Base-by-base conservation (phyloP, 768 basidiomycete genomes). In the Russula earlei region DNA sequence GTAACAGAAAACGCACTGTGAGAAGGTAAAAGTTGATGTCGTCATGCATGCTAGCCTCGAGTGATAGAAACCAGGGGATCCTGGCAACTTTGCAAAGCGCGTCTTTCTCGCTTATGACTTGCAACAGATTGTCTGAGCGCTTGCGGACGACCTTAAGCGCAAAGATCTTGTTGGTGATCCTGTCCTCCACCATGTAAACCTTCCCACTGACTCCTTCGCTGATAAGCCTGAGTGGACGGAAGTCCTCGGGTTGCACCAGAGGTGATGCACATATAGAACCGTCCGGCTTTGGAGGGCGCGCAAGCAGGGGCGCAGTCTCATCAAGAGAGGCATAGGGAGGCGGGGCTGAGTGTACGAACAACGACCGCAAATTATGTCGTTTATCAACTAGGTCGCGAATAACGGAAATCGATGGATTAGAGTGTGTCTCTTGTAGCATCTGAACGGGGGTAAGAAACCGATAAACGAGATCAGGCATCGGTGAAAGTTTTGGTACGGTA, bases 1-100 rank as follows among this genome's bases (percentile, higher is more conserved):
- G 19, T 7, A 29, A 11, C 2, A 19, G 46, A 14, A 31, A 31
- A 49, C 51, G 24, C 36, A 63, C 62, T 5, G 60, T 63, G 27
- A 59, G 14, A n/a, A 63, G 45, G 41, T 62, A 63, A 38, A 63
- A 63, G 42, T 62, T 58, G 17, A n/a, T 52, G 15, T 62, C 52
- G 40, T 63, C 62, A 24, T 62, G 56, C 29, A 47, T 50, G 49
- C 61, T 62, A 6, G 61, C 61, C 47, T 62, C 56, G 37, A 63
- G 48, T 41, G 52, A 54, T 33, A 63, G 24, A 20, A 62, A 54
- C 59, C 59, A 54, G 24, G 41, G 46, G 15, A 12, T 15, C 5
- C 59, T 60, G 27, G 53, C 27, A 2, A 52, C 52, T 34, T 33
- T 55, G 27, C 43, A 50, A 8, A 62, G 54, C 1, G 46, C 61